These are phyloP conservation scores for Penicillium nucicola DNA, from an alignment of 495 filamentous ascomycete species.

Conservation along the genomic window DNA sequence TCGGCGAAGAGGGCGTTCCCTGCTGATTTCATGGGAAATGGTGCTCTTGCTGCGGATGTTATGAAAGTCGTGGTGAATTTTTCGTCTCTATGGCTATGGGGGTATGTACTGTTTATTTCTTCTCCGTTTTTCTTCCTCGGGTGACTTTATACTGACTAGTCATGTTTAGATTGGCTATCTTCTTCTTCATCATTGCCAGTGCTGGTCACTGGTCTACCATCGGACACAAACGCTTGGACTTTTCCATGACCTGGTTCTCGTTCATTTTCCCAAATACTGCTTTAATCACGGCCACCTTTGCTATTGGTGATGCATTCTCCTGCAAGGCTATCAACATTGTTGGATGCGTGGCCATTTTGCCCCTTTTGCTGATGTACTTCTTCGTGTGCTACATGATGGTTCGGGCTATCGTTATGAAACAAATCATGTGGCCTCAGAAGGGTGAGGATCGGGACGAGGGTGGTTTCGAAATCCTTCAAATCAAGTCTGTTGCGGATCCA, in stretches of 20 bases:
- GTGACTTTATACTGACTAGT: slow-evolving; percentile 12
- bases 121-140: background rate
- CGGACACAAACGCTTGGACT: slow-evolving; percentile 59
- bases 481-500: slow-evolving; percentile 21
- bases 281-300: slow-evolving; percentile 68
- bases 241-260: slow-evolving; percentile 86
- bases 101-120: slow-evolving; percentile 29
- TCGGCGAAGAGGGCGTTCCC: slow-evolving; percentile 43
- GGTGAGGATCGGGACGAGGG: slow-evolving; percentile 63
- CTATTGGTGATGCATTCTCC: slow-evolving; percentile 63
- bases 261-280: slow-evolving; percentile 88
- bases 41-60: slow-evolving; percentile 52
- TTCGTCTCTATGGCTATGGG: slow-evolving; percentile 79
- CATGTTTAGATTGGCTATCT: slow-evolving; percentile 60
- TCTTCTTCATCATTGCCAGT: slow-evolving; percentile 81
- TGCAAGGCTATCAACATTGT: slow-evolving; percentile 60
- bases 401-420: slow-evolving; percentile 56
- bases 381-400: slow-evolving; percentile 71
- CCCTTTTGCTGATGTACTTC: slow-evolving; percentile 65
- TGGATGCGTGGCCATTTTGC: slow-evolving; percentile 61
- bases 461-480: slow-evolving; percentile 46
- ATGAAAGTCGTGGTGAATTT: slow-evolving; percentile 55
- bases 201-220: slow-evolving; percentile 74
- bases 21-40: slow-evolving; percentile 57
- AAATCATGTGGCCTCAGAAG: slow-evolving; percentile 71